Percentiles rank a stretch among this genome's conserved stretches.
Conservation (phyloP, 371 early-diverging fungal genomes). For the Capillidium heterosporum region DNA sequence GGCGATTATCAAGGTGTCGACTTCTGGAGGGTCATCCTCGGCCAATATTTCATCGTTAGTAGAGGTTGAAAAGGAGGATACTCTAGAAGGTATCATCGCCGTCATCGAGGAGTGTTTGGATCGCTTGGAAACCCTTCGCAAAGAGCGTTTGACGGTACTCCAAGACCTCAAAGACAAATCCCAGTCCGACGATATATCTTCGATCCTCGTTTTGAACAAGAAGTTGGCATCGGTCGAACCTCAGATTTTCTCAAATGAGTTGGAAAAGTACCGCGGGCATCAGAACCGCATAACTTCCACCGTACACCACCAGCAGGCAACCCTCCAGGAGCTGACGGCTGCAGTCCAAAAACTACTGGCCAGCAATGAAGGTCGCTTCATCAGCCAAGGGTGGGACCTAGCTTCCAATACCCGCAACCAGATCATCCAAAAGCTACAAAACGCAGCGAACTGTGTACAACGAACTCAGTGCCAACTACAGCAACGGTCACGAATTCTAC, state of each 20-base stretch:
- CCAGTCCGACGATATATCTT: constrained; percentile 77
- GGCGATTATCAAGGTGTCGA: constrained; percentile 16
- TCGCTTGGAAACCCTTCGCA: constrained; percentile 55
- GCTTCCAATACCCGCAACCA: constrained; percentile 37
- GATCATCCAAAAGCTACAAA: constrained; percentile 31
- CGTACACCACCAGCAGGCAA: constrained; percentile 50
- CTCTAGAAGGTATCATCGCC: constrained; percentile 16
- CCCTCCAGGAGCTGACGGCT: constrained; percentile 50
- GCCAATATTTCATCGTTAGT: constrained; percentile 11
- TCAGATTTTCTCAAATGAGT: constrained; percentile 71
- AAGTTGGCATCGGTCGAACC: constrained; percentile 49
- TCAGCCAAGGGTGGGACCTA: constrained; percentile 44
- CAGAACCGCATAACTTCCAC: constrained; percentile 53
- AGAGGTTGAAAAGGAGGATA: constrained; percentile 9
- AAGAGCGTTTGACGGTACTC: constrained; percentile 52
- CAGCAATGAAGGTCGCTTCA: constrained; percentile 41
- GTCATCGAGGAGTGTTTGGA: constrained; percentile 49
- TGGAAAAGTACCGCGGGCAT: constrained; percentile 73
- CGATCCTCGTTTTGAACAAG: constrained; percentile 62
- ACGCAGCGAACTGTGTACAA: constrained; percentile 31
- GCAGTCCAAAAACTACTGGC: constrained; percentile 60
- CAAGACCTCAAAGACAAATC: constrained; percentile 66
- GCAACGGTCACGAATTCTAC: constrained; percentile 9
- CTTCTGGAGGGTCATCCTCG: constrained; percentile 10
- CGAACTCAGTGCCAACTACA: constrained; percentile 46